These are phyloP conservation scores for Psilocybe subaeruginosa DNA, from an alignment of 768 basidiomycete species.

Conservation along the genomic window DNA sequence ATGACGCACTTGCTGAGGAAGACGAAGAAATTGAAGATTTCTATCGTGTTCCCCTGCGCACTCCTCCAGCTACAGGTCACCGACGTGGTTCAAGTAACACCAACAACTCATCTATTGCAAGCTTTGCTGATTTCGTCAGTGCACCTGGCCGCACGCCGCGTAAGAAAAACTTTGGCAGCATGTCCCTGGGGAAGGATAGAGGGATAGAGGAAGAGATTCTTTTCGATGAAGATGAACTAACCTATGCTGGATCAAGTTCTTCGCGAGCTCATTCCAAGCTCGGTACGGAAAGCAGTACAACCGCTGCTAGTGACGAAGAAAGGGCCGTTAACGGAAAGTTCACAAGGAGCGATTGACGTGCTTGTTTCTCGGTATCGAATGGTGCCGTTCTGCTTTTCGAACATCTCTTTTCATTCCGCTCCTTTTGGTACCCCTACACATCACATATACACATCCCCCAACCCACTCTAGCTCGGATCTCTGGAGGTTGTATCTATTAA, in stretches of 20 bases:
- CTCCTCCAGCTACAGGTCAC: conserved; percentile 39
- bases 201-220: conserved; percentile 53
- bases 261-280: conserved; percentile 45
- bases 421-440: conserved; percentile 6
- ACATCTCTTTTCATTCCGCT: conserved; percentile 6
- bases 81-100: conserved; percentile 31
- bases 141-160: conserved; percentile 46
- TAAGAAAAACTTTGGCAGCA: conserved; percentile 28
- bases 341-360: conserved; percentile 7
- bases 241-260: conserved; percentile 43
- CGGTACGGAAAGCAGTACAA: conserved; percentile 45
- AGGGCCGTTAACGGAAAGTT: conserved; percentile 24
- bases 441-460: conserved; percentile 3
- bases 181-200: conserved; percentile 31
- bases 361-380: neutral
- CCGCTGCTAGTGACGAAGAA: conserved; percentile 41
- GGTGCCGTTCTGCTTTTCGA: neutral
- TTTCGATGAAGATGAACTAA: conserved; percentile 63
- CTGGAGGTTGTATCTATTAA: conserved; percentile 23
- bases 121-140: conserved; percentile 67
- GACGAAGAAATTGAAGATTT: conserved; percentile 71
- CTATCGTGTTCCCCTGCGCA: conserved; percentile 65
- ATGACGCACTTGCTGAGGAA: conserved; percentile 48
- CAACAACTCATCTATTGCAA: conserved; percentile 43
- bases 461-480: conserved; percentile 15